Evolutionary conservation across 805 yeast genomes (phyloP), one percentile per base, ranked within the genome.

Genomic region (Myxozyma neotropica): DNA sequence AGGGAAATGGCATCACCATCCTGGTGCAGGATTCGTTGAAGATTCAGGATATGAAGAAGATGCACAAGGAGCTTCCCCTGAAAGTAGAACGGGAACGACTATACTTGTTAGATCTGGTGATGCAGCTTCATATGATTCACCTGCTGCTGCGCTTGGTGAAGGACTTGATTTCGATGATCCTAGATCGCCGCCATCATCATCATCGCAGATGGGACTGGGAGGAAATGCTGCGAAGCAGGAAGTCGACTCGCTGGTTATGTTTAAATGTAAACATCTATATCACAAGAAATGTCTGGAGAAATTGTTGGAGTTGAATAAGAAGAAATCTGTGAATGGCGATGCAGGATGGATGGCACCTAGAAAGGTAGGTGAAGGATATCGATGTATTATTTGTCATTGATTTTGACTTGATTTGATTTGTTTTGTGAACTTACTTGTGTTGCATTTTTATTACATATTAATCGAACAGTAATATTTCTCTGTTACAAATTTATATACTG

Each of bases 221-320:
- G 13, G 21, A 3, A 21, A 12, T 29, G 36, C 24, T 5, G 8
- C 24, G 12, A 26, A 39, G 26, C 35, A 24, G 13, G 65, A 61
- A 46, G 26, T 61, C 35, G 64, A 65, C 38, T 54, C 64, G 35
- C 43, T 67, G 33, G 65, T 67, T 29, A 60, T 66, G 53, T 66
- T 66, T 43, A 55, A 60, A 45, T 61, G 68, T 36, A 47, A 55
- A 44, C 69, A 66, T 42, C 54, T 57, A 17, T 67, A 65, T 39
- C 69, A 67, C 44, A 40, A 50, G 24, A 50, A 47, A 36, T 67
- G 69, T 52, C 31, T 67, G 35, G 63, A 57, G 40, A 45, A 56
- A 50, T 35, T 63, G 26, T 43, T 54, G 57, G 58, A 39, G 46
- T 43, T 40, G 27, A 58, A 57, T n/a, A 31, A 36, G 47, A 36